A percentile compares a stretch with the other conserved stretches of the same genome.
Conservation (phyloP, 140 eudicot genomes). For the Cichorium intybus region DNA sequence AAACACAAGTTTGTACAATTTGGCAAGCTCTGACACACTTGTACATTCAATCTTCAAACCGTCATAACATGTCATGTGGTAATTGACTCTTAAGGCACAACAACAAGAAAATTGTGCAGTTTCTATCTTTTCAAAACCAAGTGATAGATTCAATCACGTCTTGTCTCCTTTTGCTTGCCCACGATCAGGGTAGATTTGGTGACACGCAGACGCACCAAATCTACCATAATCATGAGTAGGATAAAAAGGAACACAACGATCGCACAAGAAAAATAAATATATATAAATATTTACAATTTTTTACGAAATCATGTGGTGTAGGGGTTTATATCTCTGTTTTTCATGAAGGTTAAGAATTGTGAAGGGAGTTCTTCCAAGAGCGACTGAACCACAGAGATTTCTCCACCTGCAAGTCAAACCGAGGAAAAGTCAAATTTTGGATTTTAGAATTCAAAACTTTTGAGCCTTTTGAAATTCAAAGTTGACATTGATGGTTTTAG, state of each 20-base stretch:
- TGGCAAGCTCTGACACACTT: slow-evolving; percentile 6
- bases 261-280: slow-evolving; percentile 14
- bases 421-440: background rate
- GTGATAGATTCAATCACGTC: slow-evolving; percentile 12
- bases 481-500: slow-evolving; percentile 1
- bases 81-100: slow-evolving; percentile 1
- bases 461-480: background rate
- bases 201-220: slow-evolving; percentile 13
- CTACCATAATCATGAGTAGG: slow-evolving; percentile 22
- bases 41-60: slow-evolving; percentile 12
- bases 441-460: background rate
- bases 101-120: slow-evolving; percentile 2
- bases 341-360: slow-evolving; percentile 83
- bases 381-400: slow-evolving; percentile 77
- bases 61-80: slow-evolving; percentile 17
- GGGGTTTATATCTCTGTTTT: slow-evolving; percentile 65
- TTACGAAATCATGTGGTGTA: slow-evolving; percentile 24
- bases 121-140: slow-evolving; percentile 13
- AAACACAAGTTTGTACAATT: slow-evolving; percentile 15
- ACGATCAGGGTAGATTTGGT: slow-evolving; percentile 13
- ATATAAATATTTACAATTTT: slow-evolving; percentile 44
- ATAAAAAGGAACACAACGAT: slow-evolving; percentile 2
- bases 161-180: slow-evolving; percentile 22
- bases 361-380: slow-evolving; percentile 94
- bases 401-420: slow-evolving; percentile 60